Evolutionary conservation across 192 early-diverging fungal genomes (phyloP), one percentile per base, ranked within the genome.

Genomic region (Backusella tarrabulga): DNA sequence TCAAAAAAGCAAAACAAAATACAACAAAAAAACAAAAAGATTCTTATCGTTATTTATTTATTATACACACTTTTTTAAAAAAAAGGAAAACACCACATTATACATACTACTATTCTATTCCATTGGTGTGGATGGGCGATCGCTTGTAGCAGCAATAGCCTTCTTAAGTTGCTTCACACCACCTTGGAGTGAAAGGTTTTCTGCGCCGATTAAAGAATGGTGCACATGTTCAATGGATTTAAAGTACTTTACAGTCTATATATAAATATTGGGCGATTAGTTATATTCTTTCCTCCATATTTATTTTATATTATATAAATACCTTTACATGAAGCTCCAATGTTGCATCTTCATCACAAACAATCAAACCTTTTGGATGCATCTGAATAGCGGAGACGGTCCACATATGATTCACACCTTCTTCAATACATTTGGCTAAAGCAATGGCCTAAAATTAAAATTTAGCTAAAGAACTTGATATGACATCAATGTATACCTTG

Each of bases 301-400:
- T 15, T 29, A 21, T 34, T 52, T 4, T 8, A 21, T 34, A 46
- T 0, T 69, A 26, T 15, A 66, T 67, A 17, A 15, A 19, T 74
- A 74, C 77, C 86, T 95, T 95, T 80, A 95, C 94, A 21, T 94
- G 92, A 75, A 95, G 85, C 83, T 95, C 94, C 40, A 95, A 81
- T 1, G 93, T 94, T 50, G 94, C 92, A 75, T 95, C 94, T 77
- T 95, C 94, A 74, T 95, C 94, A 79, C 94, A 95, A 21, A 93
- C 93, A 81, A 95, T 91, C 77, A 95, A 87, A 19, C 91, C 90
- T 75, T 91, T 90, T 41, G 92, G 90, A 73, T 95, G 94, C 34
- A 91, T 81, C 83, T 95, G 94, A 78, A 95, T 92, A 54, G 94
- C 94, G 35, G 91, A 93, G 34, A 95, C 92, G n/a, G 92, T 95